Evolutionary conservation across 1,284 basidiomycete species (phyloP), one percentile per base, ranked within the genome.

Genomic region (Nidula niveotomentosa): DNA sequence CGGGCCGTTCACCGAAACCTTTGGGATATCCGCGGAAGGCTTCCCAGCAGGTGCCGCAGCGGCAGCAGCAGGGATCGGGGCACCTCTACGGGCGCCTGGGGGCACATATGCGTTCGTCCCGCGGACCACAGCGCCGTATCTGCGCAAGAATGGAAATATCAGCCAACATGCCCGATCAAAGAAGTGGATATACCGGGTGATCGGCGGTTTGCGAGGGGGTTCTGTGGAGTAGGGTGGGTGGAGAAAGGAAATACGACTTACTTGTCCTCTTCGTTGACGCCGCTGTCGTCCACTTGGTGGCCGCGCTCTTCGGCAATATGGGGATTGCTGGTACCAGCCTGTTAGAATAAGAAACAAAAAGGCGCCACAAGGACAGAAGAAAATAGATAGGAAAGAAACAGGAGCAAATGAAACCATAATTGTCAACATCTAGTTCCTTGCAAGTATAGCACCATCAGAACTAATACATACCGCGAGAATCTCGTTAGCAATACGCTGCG

Each of bases 181-280:
- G 23, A 23, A 23, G 23, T 23, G 23, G 23, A 23, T 23, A 41
- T 41, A 41, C 15, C 37, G 15, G 37, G 37, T 41, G 15, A 23
- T 23, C 23, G 23, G 23, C 12, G 37, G 30, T 33, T 18, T 45
- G 53, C 23, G 51, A 46, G 15, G 17, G 34, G 44, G 45, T 23
- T 13, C 9, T 10, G 45, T 13, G 10, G 45, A n/a, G 18, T 2
- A 46, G 12, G 45, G 9, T 13, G 5, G 23, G 45, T 1, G 18
- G 18, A 60, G 56, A 60, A 48, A 23, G 23, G 23, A 23, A 23
- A 23, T 23, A 3, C 23, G 33, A 77, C 81, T 62, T 64, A 94
- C 93, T 94, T 96, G 77, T 98, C 95, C 74, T 98, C 97, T 74
- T 99, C 96, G 68, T 96, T 93, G 56, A 80, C 70, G 30, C 89